Percentiles rank a stretch among this genome's conserved stretches.
Conservation (phyloP, 768 basidiomycete species). For the Dacryopinax spathularia region DNA sequence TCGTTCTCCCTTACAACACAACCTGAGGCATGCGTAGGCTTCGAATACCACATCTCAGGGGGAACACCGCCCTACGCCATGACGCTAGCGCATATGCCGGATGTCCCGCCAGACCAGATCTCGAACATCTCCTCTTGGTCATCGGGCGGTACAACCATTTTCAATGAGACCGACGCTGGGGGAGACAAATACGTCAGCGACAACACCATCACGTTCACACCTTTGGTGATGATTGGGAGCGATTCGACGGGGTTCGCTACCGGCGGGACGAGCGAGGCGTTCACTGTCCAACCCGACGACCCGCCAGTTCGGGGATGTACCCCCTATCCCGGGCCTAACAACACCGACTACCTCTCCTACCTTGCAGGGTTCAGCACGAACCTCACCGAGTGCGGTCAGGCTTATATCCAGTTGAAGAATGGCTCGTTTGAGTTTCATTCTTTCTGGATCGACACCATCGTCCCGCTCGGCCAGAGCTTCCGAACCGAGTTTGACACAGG, state of each 20-base stretch:
- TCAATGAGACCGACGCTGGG: too few species aligned
- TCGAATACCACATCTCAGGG: too few species aligned
- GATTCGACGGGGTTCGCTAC: background rate
- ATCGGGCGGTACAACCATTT: too few species aligned
- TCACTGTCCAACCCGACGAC: too few species aligned
- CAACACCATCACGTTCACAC: too few species aligned
- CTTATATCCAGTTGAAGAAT: background rate
- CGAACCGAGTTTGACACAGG: background rate
- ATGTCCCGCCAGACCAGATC: too few species aligned
- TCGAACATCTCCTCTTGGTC: too few species aligned
- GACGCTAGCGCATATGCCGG: too few species aligned
- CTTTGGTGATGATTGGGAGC: background rate
- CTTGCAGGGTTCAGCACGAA: background rate
- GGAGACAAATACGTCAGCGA: too few species aligned
- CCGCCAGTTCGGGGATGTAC: background rate
- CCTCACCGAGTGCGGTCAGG: background rate
- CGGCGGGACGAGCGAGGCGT: background rate
- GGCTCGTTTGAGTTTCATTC: background rate
- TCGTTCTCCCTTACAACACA: too few species aligned
- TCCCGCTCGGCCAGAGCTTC: background rate
- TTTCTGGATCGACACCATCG: background rate
- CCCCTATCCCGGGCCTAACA: background rate
- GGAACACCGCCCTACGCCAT: too few species aligned
- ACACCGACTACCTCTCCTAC: background rate
- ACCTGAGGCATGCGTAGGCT: too few species aligned